These are phyloP conservation scores for Nannochloris sp. DNA, from an alignment of 139 green algal genomes.

Conservation along the genomic window DNA sequence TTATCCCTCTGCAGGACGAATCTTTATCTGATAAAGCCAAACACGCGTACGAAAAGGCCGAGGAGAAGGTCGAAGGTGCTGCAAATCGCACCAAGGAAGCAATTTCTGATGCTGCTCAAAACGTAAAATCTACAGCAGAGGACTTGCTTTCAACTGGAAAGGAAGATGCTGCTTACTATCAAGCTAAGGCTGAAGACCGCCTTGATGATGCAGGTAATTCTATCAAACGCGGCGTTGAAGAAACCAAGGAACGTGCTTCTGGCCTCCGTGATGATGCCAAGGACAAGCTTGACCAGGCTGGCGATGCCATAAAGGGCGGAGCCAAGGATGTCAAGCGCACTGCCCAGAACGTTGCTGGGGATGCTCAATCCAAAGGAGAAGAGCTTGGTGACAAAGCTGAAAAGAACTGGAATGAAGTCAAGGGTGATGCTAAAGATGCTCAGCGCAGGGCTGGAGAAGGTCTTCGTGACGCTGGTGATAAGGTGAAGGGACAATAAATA, in stretches of 20 bases:
- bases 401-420: background rate
- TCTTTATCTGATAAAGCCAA: slow-evolving; percentile 21
- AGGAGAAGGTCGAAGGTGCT: background rate
- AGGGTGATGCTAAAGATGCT: background rate
- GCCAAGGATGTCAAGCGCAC: background rate
- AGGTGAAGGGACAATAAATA: slow-evolving; percentile 7
- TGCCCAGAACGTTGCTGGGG: background rate
- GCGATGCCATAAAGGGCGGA: background rate
- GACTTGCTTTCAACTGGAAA: background rate
- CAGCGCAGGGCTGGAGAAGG: background rate
- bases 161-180: background rate
- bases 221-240: background rate
- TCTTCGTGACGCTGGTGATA: background rate
- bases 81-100: background rate
- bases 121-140: background rate
- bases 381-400: background rate
- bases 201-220: background rate
- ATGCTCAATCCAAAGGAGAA: background rate
- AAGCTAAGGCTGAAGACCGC: background rate
- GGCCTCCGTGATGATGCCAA: background rate
- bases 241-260: background rate
- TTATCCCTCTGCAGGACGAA: slow-evolving; percentile 21
- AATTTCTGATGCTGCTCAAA: background rate
- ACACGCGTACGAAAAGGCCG: background rate
- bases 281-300: background rate